These are phyloP conservation scores for Globisporangium spinosum DNA, from an alignment of 352 stramenopile species.

Conservation along the genomic window DNA sequence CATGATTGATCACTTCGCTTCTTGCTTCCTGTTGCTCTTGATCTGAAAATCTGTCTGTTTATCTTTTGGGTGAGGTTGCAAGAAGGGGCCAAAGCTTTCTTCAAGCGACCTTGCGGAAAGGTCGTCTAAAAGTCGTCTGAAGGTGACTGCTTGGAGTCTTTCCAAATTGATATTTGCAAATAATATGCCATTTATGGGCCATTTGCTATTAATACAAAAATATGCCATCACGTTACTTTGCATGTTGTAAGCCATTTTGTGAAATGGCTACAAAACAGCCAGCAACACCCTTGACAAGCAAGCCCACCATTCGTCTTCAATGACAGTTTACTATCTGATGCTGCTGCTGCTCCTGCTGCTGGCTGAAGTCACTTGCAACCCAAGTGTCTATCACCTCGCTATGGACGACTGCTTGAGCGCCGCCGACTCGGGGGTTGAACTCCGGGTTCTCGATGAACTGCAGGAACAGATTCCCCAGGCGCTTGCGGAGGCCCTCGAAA, in stretches of 20 bases:
- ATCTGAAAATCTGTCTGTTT: neutral
- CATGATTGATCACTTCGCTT: neutral
- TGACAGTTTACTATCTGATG: too few relatives aligned
- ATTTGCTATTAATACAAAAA: too few relatives aligned
- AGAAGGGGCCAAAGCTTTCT: neutral
- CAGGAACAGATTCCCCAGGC: conserved; percentile 86
- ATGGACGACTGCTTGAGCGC: conserved; percentile 38
- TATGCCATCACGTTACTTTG: too few relatives aligned
- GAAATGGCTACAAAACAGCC: too few relatives aligned
- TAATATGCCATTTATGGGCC: too few relatives aligned
- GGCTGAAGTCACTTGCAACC: neutral
- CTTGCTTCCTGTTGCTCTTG: neutral
- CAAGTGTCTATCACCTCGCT: conserved; percentile 1
- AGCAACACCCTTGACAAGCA: too few relatives aligned
- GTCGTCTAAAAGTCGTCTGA: conserved; percentile 1
- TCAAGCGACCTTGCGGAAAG: conserved; percentile 6
- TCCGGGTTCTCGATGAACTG: conserved; percentile 92
- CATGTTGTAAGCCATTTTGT: too few relatives aligned
- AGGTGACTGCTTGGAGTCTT: neutral
- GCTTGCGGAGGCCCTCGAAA: conserved; percentile 83
- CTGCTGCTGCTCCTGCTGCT: neutral
- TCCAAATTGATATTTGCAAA: neutral
- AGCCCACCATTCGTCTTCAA: too few relatives aligned
- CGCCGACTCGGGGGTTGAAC: conserved; percentile 90
- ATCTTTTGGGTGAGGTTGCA: conserved; percentile 3